These are phyloP conservation scores for Apiospora saccharicola DNA, from an alignment of 2,329 filamentous ascomycete species.

Conservation along the genomic window DNA sequence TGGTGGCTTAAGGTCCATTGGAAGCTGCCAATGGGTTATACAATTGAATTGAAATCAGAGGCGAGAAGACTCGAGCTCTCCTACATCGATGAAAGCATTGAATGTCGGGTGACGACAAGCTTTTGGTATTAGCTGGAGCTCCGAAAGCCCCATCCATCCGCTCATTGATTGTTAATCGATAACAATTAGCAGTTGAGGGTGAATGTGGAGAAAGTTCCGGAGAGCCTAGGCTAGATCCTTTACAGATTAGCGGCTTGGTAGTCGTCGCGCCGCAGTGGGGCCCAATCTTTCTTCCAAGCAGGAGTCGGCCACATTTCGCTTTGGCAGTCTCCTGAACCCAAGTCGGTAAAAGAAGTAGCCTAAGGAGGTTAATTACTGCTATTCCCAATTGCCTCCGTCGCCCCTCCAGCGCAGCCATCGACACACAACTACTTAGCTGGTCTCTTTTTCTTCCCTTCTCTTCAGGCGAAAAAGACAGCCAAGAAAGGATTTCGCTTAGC, in stretches of 20 bases:
- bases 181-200: neutral
- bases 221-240: neutral
- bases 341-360: slow-evolving; percentile 16
- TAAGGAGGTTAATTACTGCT: slow-evolving; percentile 14
- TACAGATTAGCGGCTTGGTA: neutral
- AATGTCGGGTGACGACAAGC: slow-evolving; percentile 2
- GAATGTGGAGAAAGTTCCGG: neutral
- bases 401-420: slow-evolving; percentile 12
- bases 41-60: neutral
- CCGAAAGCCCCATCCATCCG: neutral
- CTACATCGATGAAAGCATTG: neutral
- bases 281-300: slow-evolving; percentile 24
- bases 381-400: slow-evolving; percentile 15
- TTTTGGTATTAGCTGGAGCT: neutral
- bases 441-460: neutral
- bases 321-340: slow-evolving; percentile 34
- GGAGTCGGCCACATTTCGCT: slow-evolving; percentile 46
- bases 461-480: slow-evolving; percentile 3
- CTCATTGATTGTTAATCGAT: neutral
- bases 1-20: slow-evolving; percentile 48
- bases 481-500: neutral
- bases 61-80: neutral
- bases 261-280: neutral
- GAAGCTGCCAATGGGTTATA: slow-evolving; percentile 25
- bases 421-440: slow-evolving; percentile 2